phyloP scores from a whole-genome alignment of 2,329 filamentous ascomycete genomes.

The Botrytis cinerea region DNA sequence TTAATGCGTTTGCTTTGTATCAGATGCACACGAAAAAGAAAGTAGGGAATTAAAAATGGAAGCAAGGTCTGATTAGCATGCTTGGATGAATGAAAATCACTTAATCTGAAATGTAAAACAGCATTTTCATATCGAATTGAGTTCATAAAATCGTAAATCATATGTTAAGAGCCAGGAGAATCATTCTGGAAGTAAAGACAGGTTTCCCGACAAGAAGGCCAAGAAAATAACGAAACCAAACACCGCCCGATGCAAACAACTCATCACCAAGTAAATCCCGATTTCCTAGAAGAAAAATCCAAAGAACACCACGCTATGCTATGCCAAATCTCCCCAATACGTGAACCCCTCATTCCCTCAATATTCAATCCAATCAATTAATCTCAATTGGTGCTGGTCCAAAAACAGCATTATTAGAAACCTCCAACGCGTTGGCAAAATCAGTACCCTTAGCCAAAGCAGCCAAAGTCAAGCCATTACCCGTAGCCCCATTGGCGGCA shows the following conservation, averaged over 20 bases:
- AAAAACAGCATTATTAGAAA: slow-evolving; percentile 46
- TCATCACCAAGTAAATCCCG: neutral
- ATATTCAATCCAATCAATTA: slow-evolving; percentile 36
- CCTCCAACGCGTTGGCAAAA: slow-evolving; percentile 44
- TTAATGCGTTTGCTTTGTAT: neutral
- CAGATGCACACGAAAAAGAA: neutral
- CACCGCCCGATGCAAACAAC: neutral
- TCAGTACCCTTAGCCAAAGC: slow-evolving; percentile 47
- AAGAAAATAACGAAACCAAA: neutral
- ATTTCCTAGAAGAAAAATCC: neutral
- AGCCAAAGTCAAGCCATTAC: slow-evolving; percentile 55
- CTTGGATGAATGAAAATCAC: neutral
- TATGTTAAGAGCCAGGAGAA: neutral
- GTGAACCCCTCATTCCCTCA: too few species aligned
- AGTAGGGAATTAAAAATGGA: neutral
- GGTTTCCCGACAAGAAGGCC: neutral
- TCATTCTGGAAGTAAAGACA: neutral
- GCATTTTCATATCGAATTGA: neutral
- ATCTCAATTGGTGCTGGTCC: slow-evolving; percentile 53
- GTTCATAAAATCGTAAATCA: neutral
- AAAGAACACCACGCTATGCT: neutral
- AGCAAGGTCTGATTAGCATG: neutral
- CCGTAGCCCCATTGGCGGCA: slow-evolving; percentile 43
- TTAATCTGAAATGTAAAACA: neutral
- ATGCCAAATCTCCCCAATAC: neutral